These are phyloP conservation scores for Cladosporium colombiae DNA, from an alignment of 2,329 filamentous ascomycete genomes.

Conservation along the genomic window DNA sequence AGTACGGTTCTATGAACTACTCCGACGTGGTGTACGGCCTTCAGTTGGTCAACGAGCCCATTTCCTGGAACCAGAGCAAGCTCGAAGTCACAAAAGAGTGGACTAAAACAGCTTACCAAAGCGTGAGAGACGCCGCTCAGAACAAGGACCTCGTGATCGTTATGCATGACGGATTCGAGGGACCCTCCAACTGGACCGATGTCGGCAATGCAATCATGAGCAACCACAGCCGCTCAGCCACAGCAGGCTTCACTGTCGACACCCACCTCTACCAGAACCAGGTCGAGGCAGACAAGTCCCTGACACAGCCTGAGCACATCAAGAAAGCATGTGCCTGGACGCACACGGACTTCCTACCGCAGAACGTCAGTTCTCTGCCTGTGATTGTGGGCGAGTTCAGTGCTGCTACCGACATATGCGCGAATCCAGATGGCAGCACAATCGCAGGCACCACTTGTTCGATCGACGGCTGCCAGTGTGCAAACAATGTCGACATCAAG, in stretches of 20 bases:
- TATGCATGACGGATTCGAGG: slow-evolving; percentile 44
- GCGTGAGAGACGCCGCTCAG: slow-evolving; percentile 34
- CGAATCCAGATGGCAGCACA: slow-evolving; percentile 44
- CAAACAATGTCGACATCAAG: slow-evolving; percentile 38
- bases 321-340: slow-evolving; percentile 43
- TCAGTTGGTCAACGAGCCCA: slow-evolving; percentile 49
- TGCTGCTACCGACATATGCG: slow-evolving; percentile 47
- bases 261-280: slow-evolving; percentile 50
- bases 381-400: slow-evolving; percentile 49
- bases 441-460: slow-evolving; percentile 36
- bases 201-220: slow-evolving; percentile 31
- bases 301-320: slow-evolving; percentile 45
- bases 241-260: slow-evolving; percentile 45
- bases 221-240: slow-evolving; percentile 19
- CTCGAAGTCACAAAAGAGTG: slow-evolving; percentile 39
- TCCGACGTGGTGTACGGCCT: slow-evolving; percentile 47
- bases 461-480: slow-evolving; percentile 42
- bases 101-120: slow-evolving; percentile 39
- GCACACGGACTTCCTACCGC: slow-evolving; percentile 35
- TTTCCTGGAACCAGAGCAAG: slow-evolving; percentile 40
- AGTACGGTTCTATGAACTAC: slow-evolving; percentile 42
- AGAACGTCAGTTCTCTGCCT: slow-evolving; percentile 35
- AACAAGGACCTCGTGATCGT: slow-evolving; percentile 41
- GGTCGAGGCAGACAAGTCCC: slow-evolving; percentile 37
- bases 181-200: slow-evolving; percentile 35